These are phyloP conservation scores for Phytophthora chlamydospora DNA, from an alignment of 352 stramenopile genomes.

Conservation along the genomic window DNA sequence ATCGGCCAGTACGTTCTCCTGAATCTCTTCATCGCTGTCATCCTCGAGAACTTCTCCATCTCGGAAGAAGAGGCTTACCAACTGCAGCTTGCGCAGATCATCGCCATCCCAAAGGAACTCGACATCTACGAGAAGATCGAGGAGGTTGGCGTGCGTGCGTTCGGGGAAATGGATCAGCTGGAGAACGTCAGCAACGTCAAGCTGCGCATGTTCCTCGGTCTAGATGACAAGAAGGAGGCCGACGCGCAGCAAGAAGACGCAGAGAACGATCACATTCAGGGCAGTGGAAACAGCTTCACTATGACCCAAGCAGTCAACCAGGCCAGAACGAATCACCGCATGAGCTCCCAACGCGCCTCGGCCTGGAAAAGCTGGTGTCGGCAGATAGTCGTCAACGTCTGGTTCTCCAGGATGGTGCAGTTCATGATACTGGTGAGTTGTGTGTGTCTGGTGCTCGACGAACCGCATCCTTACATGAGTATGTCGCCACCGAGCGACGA, in stretches of 20 bases:
- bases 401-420: conserved; percentile 68
- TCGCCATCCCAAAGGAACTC: conserved; percentile 81
- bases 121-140: conserved; percentile 87
- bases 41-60: conserved; percentile 85
- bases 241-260: background rate
- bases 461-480: conserved; percentile 72
- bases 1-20: conserved; percentile 80
- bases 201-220: conserved; percentile 73
- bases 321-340: conserved; percentile 9
- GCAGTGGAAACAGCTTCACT: conserved; percentile 1
- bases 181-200: conserved; percentile 86
- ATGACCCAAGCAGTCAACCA: conserved; percentile 12
- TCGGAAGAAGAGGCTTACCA: conserved; percentile 85
- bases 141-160: conserved; percentile 74
- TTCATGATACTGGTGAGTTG: conserved; percentile 79
- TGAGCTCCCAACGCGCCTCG: conserved; percentile 9
- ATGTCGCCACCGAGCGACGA: conserved; percentile 39
- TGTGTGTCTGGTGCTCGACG: conserved; percentile 70
- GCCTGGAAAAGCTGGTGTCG: conserved; percentile 38
- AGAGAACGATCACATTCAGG: background rate
- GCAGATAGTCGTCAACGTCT: conserved; percentile 34
- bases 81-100: conserved; percentile 82
- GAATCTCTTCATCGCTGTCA: conserved; percentile 86
- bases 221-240: conserved; percentile 49
- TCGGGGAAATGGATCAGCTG: conserved; percentile 79